Conservation (phyloP, 352 stramenopile species). For the Phytophthora meadii region DNA sequence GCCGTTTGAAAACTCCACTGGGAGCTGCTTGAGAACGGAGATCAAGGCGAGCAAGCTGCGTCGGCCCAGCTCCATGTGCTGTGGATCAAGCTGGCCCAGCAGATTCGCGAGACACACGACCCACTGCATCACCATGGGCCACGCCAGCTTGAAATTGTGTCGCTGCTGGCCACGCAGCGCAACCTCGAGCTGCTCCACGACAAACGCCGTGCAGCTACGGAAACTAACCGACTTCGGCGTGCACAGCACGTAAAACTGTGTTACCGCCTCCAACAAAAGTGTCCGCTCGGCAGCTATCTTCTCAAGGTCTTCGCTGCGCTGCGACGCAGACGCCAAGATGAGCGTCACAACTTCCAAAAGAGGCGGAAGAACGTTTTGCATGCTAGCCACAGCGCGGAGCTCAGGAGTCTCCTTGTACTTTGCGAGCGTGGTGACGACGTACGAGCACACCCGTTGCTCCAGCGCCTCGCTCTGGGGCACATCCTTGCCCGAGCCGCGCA, state of each 20-base stretch:
- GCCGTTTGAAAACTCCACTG: constrained; percentile 48
- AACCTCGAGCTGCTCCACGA: constrained; percentile 62
- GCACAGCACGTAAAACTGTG: constrained; percentile 69
- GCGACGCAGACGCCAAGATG: constrained; percentile 39
- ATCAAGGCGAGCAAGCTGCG: constrained; percentile 74
- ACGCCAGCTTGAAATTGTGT: constrained; percentile 40
- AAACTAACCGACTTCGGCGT: constrained; percentile 78
- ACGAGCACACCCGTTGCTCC: constrained; percentile 54
- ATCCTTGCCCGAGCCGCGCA: constrained; percentile 25
- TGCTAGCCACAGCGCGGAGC: constrained; percentile 59
- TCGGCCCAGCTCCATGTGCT: constrained; percentile 67
- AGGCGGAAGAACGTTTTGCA: constrained; percentile 64
- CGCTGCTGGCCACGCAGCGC: constrained; percentile 41
- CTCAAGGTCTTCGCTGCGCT: constrained; percentile 1
- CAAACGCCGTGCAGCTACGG: constrained; percentile 76
- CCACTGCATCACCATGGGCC: constrained; percentile 78
- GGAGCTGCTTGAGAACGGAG: constrained; percentile 81
- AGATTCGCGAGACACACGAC: constrained; percentile 71
- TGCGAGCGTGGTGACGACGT: constrained; percentile 62
- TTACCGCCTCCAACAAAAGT: constrained; percentile 65
- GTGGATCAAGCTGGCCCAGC: constrained; percentile 60
- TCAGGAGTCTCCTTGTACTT: constrained; percentile 75
- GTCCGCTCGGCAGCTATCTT: constrained; percentile 35
- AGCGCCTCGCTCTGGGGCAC: constrained; percentile 27
- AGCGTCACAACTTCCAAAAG: constrained; percentile 70